Percentiles rank a stretch among this genome's conserved stretches.
These are phyloP conservation scores for Microascus cirrosus DNA, from an alignment of 2,329 filamentous ascomycete species.

Conservation along the genomic window DNA sequence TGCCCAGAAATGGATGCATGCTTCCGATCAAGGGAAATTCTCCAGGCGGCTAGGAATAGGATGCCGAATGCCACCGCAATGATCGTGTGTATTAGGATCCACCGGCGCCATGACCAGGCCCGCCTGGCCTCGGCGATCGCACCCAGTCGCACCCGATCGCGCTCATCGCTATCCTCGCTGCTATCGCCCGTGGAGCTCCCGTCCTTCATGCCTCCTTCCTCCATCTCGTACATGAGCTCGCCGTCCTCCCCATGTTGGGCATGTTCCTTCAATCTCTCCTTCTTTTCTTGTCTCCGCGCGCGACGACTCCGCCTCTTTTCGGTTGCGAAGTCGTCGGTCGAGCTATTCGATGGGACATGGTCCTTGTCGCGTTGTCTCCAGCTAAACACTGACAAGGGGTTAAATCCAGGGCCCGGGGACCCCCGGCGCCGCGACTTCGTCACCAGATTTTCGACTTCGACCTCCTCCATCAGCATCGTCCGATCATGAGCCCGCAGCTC, in stretches of 20 bases:
- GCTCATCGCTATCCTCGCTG: constrained; percentile 48
- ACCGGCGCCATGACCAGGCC: constrained; percentile 40
- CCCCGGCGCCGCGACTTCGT: constrained; percentile 38
- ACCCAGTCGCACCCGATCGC: constrained; percentile 41
- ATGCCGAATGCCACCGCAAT: constrained; percentile 21
- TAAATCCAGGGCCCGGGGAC: constrained; percentile 22
- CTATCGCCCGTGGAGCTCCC: constrained; percentile 53
- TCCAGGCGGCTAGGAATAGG: constrained; percentile 35
- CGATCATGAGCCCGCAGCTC: constrained; percentile 61
- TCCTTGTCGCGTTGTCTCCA: constrained; percentile 19
- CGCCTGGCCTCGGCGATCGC: constrained; percentile 37
- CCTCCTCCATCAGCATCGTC: constrained; percentile 63
- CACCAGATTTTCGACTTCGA: constrained; percentile 54
- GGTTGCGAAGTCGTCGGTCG: constrained; percentile 33
- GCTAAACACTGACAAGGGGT: constrained; percentile 3
- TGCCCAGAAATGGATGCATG: constrained; percentile 16
- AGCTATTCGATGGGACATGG: constrained; percentile 26
- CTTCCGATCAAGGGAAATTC: constrained; percentile 37
- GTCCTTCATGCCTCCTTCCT: constrained; percentile 63
- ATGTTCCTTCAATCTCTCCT: constrained; percentile 37
- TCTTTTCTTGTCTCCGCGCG: constrained; percentile 39
- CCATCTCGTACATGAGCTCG: constrained; percentile 81
- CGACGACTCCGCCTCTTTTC: constrained; percentile 40
- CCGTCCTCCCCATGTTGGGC: constrained; percentile 57
- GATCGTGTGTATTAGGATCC: constrained; percentile 41